phyloP scores from a whole-genome alignment of 768 basidiomycete genomes.

The Trametes elegans region DNA sequence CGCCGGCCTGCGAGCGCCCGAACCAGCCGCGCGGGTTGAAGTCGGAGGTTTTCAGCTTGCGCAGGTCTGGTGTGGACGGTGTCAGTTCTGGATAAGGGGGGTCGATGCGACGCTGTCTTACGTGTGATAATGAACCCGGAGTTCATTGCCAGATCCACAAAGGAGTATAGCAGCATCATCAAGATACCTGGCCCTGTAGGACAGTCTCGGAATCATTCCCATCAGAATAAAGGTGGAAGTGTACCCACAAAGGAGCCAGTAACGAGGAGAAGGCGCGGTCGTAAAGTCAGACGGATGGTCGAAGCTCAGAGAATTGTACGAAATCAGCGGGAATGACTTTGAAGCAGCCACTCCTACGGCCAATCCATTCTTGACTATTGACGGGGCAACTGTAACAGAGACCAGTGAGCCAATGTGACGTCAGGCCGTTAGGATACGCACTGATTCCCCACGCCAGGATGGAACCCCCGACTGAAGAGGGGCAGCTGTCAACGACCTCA shows the following conservation, averaged over 20 bases:
- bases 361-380: slow-evolving; percentile 51
- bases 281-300: slow-evolving; percentile 32
- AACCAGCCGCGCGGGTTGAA: slow-evolving; percentile 18
- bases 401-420: neutral
- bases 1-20: neutral
- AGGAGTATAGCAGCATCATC: slow-evolving; percentile 60
- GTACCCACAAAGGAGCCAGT: slow-evolving; percentile 23
- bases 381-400: slow-evolving; percentile 40
- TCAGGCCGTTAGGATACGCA: neutral
- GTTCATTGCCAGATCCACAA: slow-evolving; percentile 48
- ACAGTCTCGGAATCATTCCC: neutral
- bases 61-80: neutral
- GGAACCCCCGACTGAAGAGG: slow-evolving; percentile 32
- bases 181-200: slow-evolving; percentile 51
- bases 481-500: neutral
- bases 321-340: slow-evolving; percentile 43
- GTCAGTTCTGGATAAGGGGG: neutral
- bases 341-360: slow-evolving; percentile 42
- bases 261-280: slow-evolving; percentile 24
- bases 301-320: slow-evolving; percentile 44
- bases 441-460: slow-evolving; percentile 61
- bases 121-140: slow-evolving; percentile 34
- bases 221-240: too few relatives aligned
- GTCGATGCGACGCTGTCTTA: neutral
- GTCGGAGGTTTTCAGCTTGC: neutral